Percentiles rank a stretch among this genome's conserved stretches.
phyloP scores from a whole-genome alignment of 1,139 yeast genomes.

The Candida labiduridarum region DNA sequence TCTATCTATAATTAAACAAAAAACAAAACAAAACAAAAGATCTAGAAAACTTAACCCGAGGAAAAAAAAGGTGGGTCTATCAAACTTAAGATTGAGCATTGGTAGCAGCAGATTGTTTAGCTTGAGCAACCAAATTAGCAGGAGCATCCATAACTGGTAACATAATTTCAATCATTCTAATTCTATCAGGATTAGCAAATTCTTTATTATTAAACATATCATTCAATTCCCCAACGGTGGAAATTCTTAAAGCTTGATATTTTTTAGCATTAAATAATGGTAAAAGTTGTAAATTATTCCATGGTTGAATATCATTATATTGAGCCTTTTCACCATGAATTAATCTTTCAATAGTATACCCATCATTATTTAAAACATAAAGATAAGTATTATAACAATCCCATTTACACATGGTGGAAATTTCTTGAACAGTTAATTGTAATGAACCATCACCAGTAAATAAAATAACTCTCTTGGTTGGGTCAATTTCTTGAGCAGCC shows the following conservation, averaged over 20 bases:
- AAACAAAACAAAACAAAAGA: neutral
- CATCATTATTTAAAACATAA: conserved; percentile 81
- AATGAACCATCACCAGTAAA: conserved; percentile 92
- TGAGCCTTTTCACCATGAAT: conserved; percentile 78
- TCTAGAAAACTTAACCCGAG: neutral
- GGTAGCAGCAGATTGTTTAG: conserved; percentile 71
- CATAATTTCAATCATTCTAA: conserved; percentile 81
- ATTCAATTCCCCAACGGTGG: conserved; percentile 70
- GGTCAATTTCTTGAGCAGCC: conserved; percentile 78
- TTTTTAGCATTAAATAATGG: conserved; percentile 73
- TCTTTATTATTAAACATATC: conserved; percentile 52
- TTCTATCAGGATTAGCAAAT: conserved; percentile 64
- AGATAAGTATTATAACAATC: conserved; percentile 70
- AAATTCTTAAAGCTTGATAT: conserved; percentile 56
- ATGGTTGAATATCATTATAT: conserved; percentile 80
- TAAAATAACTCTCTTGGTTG: conserved; percentile 70
- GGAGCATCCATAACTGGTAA: conserved; percentile 88
- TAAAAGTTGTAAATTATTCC: conserved; percentile 74
- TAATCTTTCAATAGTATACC: conserved; percentile 88
- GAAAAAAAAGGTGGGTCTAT: too few species aligned
- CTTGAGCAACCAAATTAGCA: conserved; percentile 64
- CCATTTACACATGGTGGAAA: conserved; percentile 83
- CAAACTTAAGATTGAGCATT: conserved; percentile 33
- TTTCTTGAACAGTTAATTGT: conserved; percentile 86
- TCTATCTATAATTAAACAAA: conserved; percentile 1